Conservation (phyloP, 2,329 filamentous ascomycete species). For the Paecilomyces formosus region DNA sequence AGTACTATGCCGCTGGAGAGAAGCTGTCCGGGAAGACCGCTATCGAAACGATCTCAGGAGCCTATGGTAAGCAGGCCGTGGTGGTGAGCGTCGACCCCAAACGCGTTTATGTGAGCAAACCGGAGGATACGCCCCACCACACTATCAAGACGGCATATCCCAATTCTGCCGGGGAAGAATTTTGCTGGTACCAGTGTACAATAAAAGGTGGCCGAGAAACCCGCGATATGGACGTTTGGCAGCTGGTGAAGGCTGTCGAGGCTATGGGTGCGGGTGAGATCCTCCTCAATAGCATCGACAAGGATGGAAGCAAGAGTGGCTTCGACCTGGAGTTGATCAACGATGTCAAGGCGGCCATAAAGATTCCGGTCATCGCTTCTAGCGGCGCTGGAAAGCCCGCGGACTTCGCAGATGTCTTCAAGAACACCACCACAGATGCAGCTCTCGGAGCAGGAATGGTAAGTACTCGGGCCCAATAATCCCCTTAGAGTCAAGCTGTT, state of each 20-base stretch:
- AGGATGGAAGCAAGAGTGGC: slow-evolving; percentile 86
- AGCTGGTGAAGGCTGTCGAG: slow-evolving; percentile 82
- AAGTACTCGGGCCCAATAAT: slow-evolving; percentile 20
- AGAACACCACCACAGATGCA: slow-evolving; percentile 77
- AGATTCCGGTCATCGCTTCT: slow-evolving; percentile 90
- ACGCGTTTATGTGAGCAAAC: slow-evolving; percentile 70
- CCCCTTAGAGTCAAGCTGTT: background rate
- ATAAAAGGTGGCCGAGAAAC: slow-evolving; percentile 92
- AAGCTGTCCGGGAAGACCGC: slow-evolving; percentile 73
- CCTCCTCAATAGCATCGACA: slow-evolving; percentile 94
- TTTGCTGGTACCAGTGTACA: slow-evolving; percentile 97
- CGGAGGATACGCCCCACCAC: slow-evolving; percentile 64
- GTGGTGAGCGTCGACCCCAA: slow-evolving; percentile 94
- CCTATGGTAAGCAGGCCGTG: slow-evolving; percentile 94
- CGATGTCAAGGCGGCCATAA: slow-evolving; percentile 78
- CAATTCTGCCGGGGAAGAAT: slow-evolving; percentile 68
- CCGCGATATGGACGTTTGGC: slow-evolving; percentile 85
- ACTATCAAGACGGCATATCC: slow-evolving; percentile 63
- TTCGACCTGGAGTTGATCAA: slow-evolving; percentile 89
- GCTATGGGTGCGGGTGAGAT: slow-evolving; percentile 95
- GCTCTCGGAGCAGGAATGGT: slow-evolving; percentile 91
- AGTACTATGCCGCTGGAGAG: slow-evolving; percentile 68
- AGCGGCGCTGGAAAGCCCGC: slow-evolving; percentile 81
- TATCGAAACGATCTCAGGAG: slow-evolving; percentile 88
- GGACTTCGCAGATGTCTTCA: slow-evolving; percentile 89